These are phyloP conservation scores for Pythium dissotocum DNA, from an alignment of 352 stramenopile species.

Conservation along the genomic window DNA sequence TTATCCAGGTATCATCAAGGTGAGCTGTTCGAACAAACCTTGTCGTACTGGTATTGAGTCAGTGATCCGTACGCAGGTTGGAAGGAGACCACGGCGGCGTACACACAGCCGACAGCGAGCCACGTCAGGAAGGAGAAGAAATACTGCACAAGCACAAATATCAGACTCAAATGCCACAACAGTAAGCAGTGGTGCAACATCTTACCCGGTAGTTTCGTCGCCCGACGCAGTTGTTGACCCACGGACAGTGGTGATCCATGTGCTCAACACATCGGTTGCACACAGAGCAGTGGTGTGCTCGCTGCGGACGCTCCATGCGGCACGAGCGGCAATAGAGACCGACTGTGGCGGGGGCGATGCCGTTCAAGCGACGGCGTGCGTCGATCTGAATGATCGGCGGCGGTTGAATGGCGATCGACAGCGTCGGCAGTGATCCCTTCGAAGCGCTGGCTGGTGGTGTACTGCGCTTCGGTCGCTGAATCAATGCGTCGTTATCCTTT, in stretches of 20 bases:
- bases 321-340: slow-evolving; percentile 26
- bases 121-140: slow-evolving; percentile 80
- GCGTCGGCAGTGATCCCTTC: slow-evolving; percentile 4
- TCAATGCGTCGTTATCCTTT: slow-evolving; percentile 20
- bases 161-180: not conserved
- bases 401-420: slow-evolving; percentile 6
- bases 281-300: slow-evolving; percentile 70
- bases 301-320: slow-evolving; percentile 29
- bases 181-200: not conserved
- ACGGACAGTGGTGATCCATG: slow-evolving; percentile 98
- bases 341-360: not conserved
- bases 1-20: not conserved
- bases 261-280: slow-evolving; percentile 92
- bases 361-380: not conserved
- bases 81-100: slow-evolving; percentile 62
- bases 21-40: slow-evolving; percentile 35
- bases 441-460: not conserved
- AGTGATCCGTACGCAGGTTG: slow-evolving; percentile 56
- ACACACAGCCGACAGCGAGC: slow-evolving; percentile 56
- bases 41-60: slow-evolving; percentile 49
- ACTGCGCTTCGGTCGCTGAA: slow-evolving; percentile 8
- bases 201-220: slow-evolving; percentile 92
- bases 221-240: slow-evolving; percentile 98
- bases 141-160: slow-evolving; percentile 38
- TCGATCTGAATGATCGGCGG: slow-evolving; percentile 21